Evolutionary conservation across 108 stramenopile species (phyloP), one percentile per base, ranked within the genome.

Genomic region (Aureococcus anophagefferens): DNA sequence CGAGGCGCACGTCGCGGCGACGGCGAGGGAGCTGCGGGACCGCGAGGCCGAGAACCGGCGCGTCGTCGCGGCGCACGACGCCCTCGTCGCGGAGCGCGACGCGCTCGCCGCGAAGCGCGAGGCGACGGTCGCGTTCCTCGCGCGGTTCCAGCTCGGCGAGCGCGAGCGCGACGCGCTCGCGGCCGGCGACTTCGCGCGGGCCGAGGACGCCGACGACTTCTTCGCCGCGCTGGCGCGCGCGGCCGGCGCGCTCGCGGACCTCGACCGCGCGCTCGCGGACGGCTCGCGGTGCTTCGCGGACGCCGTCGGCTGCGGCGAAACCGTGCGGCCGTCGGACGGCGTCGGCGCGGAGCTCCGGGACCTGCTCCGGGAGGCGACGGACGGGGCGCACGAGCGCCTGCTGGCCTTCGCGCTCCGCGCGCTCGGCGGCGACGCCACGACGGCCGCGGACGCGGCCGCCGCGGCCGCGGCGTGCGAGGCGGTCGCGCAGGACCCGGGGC

Each of bases 171-270:
- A 25, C 5, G 71, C 71, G 3, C 64, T 72, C 17, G 14, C n/a
- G 32, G 37, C 62, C 18, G 63, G 71, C 11, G 31, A 33, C 25
- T 7, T 45, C 28, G 71, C 1, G 21, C 21, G 51, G 7, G 51
- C 7, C 51, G 51, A 35, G 25, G 64, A 29, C 30, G 71, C 59
- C 30, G 71, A 63, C 33, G 30, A 29, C 16, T 72, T 72, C 64
- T 72, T 72, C 40, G 33, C 32, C 71, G 71, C 71, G 1, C 71
- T 72, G 35, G 71, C 64, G n/a, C 63, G 64, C 21, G 51, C 51
- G 21, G 51, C 17, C 51, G 51, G 3, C 51, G 51, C 51, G 21
- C 7, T 11, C 7, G 25, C 21, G 51, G 21, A 59, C 51, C 21
- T 59, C 21, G 21, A 28, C 51, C 21, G 21, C 7, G 51, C 25